Conservation (phyloP, 208 protist species). For the Porcisia hertigi region DNA sequence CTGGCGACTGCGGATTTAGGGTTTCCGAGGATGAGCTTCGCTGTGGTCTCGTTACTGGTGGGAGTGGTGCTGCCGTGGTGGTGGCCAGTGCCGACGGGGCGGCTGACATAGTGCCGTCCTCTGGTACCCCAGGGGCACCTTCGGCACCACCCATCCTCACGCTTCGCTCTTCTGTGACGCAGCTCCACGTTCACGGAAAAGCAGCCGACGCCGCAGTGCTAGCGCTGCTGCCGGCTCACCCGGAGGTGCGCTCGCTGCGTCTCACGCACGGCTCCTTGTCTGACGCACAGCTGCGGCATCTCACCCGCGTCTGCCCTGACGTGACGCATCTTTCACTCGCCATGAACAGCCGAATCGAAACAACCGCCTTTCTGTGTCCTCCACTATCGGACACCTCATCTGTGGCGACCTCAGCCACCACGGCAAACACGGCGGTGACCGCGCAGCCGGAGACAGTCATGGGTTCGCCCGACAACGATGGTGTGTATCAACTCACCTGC, state of each 20-base stretch:
- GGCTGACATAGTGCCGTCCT: not conserved
- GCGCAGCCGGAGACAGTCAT: not conserved
- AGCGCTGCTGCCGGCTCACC: conserved; percentile 30
- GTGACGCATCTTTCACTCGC: conserved; percentile 53
- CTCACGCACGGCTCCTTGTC: conserved; percentile 43
- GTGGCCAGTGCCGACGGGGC: not conserved
- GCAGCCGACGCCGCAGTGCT: conserved; percentile 19
- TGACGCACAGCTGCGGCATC: conserved; percentile 32
- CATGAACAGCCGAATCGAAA: conserved; percentile 46
- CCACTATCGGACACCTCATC: conserved; percentile 31
- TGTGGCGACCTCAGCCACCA: conserved; percentile 11
- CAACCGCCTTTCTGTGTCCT: conserved; percentile 48
- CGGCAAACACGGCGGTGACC: conserved; percentile 3
- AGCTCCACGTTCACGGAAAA: conserved; percentile 23
- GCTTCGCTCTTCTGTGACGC: not conserved
- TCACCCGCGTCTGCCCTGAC: conserved; percentile 42
- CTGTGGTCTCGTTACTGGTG: not conserved
- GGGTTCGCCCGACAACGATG: too few species aligned
- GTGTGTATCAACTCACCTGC: not conserved
- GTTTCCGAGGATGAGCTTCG: not conserved
- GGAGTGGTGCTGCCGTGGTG: not conserved
- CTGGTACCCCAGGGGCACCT: not conserved
- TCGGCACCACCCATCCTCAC: not conserved
- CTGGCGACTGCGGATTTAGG: not conserved
- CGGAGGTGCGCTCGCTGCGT: conserved; percentile 38